phyloP scores from a whole-genome alignment of 345 rosid genomes.

The Anacardium occidentale region DNA sequence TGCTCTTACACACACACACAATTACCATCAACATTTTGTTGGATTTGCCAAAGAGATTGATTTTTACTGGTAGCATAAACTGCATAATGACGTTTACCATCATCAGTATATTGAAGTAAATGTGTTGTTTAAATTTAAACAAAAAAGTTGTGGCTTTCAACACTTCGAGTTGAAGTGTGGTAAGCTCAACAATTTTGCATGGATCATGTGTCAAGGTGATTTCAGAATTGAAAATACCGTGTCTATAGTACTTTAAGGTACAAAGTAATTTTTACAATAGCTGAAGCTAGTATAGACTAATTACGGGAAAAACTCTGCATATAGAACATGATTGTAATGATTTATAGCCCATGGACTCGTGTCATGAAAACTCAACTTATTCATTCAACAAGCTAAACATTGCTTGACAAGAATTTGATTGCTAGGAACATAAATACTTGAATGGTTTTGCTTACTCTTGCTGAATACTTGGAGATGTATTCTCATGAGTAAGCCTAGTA shows the following conservation, averaged over 20 bases:
- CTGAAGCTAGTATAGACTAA: not conserved
- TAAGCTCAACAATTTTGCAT: not conserved
- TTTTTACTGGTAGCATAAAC: not conserved
- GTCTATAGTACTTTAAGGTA: not conserved
- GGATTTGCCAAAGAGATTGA: not conserved
- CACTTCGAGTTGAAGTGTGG: not conserved
- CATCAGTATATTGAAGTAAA: not conserved
- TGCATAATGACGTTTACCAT: not conserved
- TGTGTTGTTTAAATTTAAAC: too few species aligned
- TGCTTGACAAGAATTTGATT: not conserved
- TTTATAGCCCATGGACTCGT: too few species aligned
- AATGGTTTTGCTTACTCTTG: not conserved
- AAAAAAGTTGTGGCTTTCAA: not conserved
- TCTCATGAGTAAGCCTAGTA: conserved; percentile 29
- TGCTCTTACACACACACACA: too few species aligned
- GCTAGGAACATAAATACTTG: not conserved
- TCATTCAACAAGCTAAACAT: not conserved
- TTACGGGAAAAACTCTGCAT: conserved; percentile 20
- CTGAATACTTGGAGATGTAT: conserved; percentile 45
- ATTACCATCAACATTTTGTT: not conserved
- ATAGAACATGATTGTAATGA: not conserved
- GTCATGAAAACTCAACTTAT: not conserved
- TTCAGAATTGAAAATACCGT: too few species aligned
- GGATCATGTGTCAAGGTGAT: not conserved
- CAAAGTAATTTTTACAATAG: conserved; percentile 7